Evolutionary conservation across 2,329 filamentous ascomycete species (phyloP), one percentile per base, ranked within the genome.

Genomic region (Beauveria bassiana): DNA sequence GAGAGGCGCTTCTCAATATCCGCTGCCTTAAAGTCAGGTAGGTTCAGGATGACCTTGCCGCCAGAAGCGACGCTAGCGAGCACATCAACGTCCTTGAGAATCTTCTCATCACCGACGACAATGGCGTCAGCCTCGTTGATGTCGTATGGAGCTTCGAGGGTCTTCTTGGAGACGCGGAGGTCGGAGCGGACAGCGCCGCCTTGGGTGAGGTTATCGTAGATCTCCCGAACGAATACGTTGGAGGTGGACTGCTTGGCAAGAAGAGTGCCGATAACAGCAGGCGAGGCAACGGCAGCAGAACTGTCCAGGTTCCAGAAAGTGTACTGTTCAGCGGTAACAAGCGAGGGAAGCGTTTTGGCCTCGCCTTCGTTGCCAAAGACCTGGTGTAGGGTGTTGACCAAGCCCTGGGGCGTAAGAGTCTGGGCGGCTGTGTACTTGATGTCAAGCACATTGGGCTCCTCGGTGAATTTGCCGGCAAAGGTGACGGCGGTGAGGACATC

Each of bases 281-380:
- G 87, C 1, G 91, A 86, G 63, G 79, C 79, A 57, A 82, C 80
- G 57, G 88, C 83, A 1, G 79, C 75, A 31, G 92, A 92, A 72
- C 86, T 83, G 70, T 96, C 93, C 46, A 90, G 73, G 67, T 97
- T 90, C 92, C 93, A 98, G 82, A 99, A 97, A 14, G 87, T 88
- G 78, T 95, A 98, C 75, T 98, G 90, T 73, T 90, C 83, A 22
- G 87, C 85, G 66, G 85, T 79, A 60, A 86, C 74, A 52, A 80
- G 72, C n/a, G 64, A 79, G 62, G 67, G 73, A 64, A 71, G 71
- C 61, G 73, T 69, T 61, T 76, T 75, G 26, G 74, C 71, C 54
- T 77, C 74, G 59, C 76, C 82, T 67, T 88, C 88, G 68, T 85
- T 83, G 70, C 73, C 75, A 62, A 78, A 74, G 64, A 82, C 73